Percentiles rank a stretch among this genome's conserved stretches.
Conservation (phyloP, 148 eudicot species). For the Polygonum aviculare region DNA sequence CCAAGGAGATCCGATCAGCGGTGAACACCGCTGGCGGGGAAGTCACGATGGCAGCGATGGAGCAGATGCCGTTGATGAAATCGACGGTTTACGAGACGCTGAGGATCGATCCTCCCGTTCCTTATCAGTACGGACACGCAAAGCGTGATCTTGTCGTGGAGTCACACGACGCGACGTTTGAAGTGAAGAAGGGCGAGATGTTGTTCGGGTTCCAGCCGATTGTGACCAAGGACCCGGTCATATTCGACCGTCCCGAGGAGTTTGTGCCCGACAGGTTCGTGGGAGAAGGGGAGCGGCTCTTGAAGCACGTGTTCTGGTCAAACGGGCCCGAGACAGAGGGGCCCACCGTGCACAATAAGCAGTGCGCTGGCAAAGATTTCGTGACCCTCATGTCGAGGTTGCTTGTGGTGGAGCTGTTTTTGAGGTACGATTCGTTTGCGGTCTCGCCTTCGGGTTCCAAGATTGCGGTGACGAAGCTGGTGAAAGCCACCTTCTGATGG, state of each 20-base stretch:
- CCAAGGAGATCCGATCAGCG: slow-evolving; percentile 36
- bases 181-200: slow-evolving; percentile 51
- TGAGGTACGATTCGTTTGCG: slow-evolving; percentile 40
- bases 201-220: slow-evolving; percentile 52
- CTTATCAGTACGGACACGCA: slow-evolving; percentile 47
- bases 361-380: slow-evolving; percentile 53
- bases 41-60: slow-evolving; percentile 29
- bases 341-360: slow-evolving; percentile 48
- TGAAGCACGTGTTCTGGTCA: slow-evolving; percentile 52
- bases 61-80: slow-evolving; percentile 41
- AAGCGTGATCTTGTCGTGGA: slow-evolving; percentile 35
- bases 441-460: slow-evolving; percentile 6
- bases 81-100: slow-evolving; percentile 49
- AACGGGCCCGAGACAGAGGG: slow-evolving; percentile 46
- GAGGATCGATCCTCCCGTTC: slow-evolving; percentile 51
- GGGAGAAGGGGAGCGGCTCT: slow-evolving; percentile 45
- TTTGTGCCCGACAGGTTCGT: slow-evolving; percentile 46
- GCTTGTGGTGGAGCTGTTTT: slow-evolving; percentile 46
- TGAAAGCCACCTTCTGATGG: slow-evolving; percentile 5
- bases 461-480: neutral
- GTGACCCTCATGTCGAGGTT: slow-evolving; percentile 41
- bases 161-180: slow-evolving; percentile 38
- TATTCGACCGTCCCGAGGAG: slow-evolving; percentile 28
- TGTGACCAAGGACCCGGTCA: slow-evolving; percentile 47
- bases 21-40: slow-evolving; percentile 33